A percentile compares a stretch with the other conserved stretches of the same genome.
Conservation (phyloP, 495 filamentous ascomycete species). For the Penicillium mononematosum region DNA sequence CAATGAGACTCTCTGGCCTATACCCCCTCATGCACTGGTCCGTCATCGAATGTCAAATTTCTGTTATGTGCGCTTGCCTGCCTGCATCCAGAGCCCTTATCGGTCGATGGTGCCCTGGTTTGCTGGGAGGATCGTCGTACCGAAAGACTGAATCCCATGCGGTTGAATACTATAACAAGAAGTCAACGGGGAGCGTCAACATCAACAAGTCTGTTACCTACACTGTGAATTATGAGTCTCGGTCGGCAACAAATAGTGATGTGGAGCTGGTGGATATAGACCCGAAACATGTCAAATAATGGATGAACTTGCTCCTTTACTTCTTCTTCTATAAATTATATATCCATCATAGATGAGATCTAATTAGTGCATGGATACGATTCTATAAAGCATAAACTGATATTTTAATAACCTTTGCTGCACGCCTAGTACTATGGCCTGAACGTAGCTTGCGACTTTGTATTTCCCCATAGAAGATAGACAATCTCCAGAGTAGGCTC, state of each 20-base stretch:
- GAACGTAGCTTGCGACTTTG: too few species aligned
- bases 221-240: slow-evolving; percentile 16
- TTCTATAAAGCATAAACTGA: too few species aligned
- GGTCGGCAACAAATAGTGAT: slow-evolving; percentile 10
- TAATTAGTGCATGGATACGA: too few species aligned
- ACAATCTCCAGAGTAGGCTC: too few species aligned
- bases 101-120: slow-evolving; percentile 11
- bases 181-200: slow-evolving; percentile 1
- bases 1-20: slow-evolving; percentile 30
- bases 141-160: slow-evolving; percentile 12
- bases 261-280: slow-evolving; percentile 19
- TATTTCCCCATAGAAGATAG: too few species aligned
- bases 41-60: slow-evolving; percentile 33
- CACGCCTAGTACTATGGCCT: too few species aligned
- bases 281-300: slow-evolving; percentile 1
- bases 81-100: slow-evolving; percentile 23
- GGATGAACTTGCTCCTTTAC: neutral
- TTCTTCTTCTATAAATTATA: neutral
- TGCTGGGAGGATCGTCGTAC: slow-evolving; percentile 10
- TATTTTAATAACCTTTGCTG: too few species aligned
- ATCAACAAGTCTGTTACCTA: slow-evolving; percentile 27
- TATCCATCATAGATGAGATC: too few species aligned
- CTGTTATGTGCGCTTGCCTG: slow-evolving; percentile 33
- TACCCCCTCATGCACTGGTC: slow-evolving; percentile 34
- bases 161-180: slow-evolving; percentile 4